A percentile compares a stretch with the other conserved stretches of the same genome.
Conservation (phyloP, 2,329 filamentous ascomycete species). For the Pestalotiopsis fici region DNA sequence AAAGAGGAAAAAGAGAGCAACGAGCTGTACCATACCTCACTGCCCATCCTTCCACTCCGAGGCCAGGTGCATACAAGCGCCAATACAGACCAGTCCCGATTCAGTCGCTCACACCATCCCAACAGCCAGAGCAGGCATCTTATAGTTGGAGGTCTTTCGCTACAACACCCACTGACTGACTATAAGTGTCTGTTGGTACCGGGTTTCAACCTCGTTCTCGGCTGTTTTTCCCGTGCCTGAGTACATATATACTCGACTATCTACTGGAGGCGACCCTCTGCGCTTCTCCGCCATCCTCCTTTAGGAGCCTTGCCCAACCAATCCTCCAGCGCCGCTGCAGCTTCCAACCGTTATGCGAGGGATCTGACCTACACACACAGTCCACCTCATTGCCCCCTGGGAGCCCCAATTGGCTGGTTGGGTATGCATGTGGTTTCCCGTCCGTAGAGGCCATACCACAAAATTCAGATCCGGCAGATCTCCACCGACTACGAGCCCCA, state of each 20-base stretch:
- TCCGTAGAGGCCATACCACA: slow-evolving; percentile 38
- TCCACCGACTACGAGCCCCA: slow-evolving; percentile 27
- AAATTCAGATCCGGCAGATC: slow-evolving; percentile 32
- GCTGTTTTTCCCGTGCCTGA: slow-evolving; percentile 25
- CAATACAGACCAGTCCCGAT: background rate
- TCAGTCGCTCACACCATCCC: background rate
- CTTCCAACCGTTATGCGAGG: slow-evolving; percentile 32
- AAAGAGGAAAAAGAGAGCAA: background rate
- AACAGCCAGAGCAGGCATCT: background rate
- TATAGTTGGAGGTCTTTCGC: background rate
- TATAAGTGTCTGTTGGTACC: slow-evolving; percentile 24
- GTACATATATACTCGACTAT: slow-evolving; percentile 17
- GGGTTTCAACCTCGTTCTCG: slow-evolving; percentile 24
- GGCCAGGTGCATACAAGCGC: background rate
- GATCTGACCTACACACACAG: slow-evolving; percentile 34
- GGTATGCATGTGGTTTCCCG: slow-evolving; percentile 51
- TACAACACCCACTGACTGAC: background rate
- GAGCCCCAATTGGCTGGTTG: slow-evolving; percentile 41
- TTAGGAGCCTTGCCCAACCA: slow-evolving; percentile 29
- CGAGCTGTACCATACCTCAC: background rate
- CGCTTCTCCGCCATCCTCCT: slow-evolving; percentile 28
- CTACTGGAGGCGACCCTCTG: slow-evolving; percentile 10
- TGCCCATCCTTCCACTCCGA: slow-evolving; percentile 16
- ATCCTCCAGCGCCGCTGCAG: slow-evolving; percentile 34
- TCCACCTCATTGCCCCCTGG: slow-evolving; percentile 33